Evolutionary conservation across 2,329 filamentous ascomycete genomes (phyloP), one percentile per base, ranked within the genome.

Genomic region (Didymella pomorum): DNA sequence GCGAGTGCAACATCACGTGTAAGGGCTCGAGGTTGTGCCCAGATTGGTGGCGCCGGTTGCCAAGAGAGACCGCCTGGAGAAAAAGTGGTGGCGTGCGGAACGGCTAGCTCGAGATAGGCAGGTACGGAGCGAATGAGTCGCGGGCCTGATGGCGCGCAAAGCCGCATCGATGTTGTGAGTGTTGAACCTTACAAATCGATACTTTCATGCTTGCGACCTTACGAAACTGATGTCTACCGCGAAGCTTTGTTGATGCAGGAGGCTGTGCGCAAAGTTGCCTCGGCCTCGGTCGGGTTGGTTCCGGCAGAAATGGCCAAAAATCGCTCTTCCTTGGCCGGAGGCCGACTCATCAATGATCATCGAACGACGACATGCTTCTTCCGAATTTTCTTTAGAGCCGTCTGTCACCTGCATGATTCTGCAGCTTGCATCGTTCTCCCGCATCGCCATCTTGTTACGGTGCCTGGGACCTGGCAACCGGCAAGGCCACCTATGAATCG

Each of bases 21-120:
- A 28, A 10, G 11, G 21, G 55, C 42, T 44, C 42, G 26, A 52
- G 44, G 46, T 53, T 28, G 42, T 45, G 59, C 58, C 62, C 29
- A 60, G 51, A 63, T 57, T 61, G 55, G 61, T 62, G 60, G 66
- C 63, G 52, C 29, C 28, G 4, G 9, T 4, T 48, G 52, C 52
- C 51, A 56, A 55, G 51, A 45, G 26, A 43, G 45, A 35, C 46
- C 37, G 56, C 33, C 46, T 55, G 46, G 46, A 43, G 41, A 47
- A 46, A 52, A 52, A 29, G 9, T 52, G 48, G 43, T 56, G 48
- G 58, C 47, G 43, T 43, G 37, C 50, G 45, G 49, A 56, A 46
- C 37, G 21, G 41, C 52, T 56, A 52, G 33, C 48, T 14, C 52
- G 6, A 52, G 20, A 49, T 45, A 60, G 52, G 57, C 57, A 60